Evolutionary conservation across 192 early-diverging fungal genomes (phyloP).

Genomic region (Backusella circina): DNA sequence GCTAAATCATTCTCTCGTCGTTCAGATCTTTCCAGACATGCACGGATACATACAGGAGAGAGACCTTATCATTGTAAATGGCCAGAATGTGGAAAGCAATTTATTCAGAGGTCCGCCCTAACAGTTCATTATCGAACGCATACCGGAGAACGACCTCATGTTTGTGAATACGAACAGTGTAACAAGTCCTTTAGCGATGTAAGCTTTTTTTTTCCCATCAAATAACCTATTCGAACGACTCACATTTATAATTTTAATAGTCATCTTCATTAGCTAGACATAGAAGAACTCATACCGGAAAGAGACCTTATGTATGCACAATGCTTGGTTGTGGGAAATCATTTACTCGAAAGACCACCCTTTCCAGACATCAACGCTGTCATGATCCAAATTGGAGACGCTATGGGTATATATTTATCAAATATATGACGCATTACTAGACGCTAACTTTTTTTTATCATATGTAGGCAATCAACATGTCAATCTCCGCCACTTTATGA

Average conservation of each 20-base stretch:
- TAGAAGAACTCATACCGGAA: conserved; percentile 65
- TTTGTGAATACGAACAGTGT: conserved; percentile 61
- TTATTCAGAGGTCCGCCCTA: conserved; percentile 74
- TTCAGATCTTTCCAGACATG: conserved; percentile 68
- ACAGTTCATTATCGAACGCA: conserved; percentile 75
- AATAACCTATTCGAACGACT: not conserved
- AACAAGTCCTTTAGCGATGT: conserved; percentile 70
- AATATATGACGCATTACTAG: not conserved
- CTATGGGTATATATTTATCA: conserved; percentile 10
- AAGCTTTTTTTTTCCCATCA: not conserved
- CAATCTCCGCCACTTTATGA: not conserved
- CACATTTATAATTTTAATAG: not conserved
- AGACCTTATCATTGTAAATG: conserved; percentile 65
- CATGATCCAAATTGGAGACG: conserved; percentile 35
- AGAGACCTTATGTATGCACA: conserved; percentile 61
- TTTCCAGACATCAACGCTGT: conserved; percentile 52
- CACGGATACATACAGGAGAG: conserved; percentile 70
- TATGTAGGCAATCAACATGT: not conserved
- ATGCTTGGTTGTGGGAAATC: conserved; percentile 63
- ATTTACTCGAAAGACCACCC: conserved; percentile 58
- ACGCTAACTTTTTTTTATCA: not conserved
- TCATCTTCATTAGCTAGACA: conserved; percentile 70
- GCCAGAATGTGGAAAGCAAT: conserved; percentile 66
- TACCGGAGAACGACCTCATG: conserved; percentile 64
- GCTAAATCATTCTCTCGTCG: conserved; percentile 64